Base-by-base conservation (phyloP, 2,329 filamentous ascomycete species). In the Fusarium fracticaudum region DNA sequence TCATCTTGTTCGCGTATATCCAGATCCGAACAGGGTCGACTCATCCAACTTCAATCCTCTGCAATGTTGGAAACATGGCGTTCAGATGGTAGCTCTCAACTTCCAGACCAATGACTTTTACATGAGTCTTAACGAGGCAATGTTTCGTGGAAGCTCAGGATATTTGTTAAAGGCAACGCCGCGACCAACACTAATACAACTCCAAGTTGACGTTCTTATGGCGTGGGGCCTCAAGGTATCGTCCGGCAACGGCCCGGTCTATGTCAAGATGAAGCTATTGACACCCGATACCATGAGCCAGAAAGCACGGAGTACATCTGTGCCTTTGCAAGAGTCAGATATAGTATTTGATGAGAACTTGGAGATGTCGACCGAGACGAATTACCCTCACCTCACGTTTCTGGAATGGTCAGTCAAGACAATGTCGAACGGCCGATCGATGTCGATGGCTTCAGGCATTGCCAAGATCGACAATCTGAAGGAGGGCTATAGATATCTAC, bases 81-180 rank as follows among this genome's bases (percentile, higher is more conserved):
- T 64, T 18, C 71, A 73, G 31, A 73, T 73, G 71, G 58, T 44
- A 3, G 71, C 71, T 4, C n/a, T 74, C 20, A 73, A 73, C 8
- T 74, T 67, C 2, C 71, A 73, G 22, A 73, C 71, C 2, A 29
- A 37, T 4, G 71, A 68, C 11, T 31, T 45, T 3, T 57, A 62
- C 5, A 71, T 58, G 58, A 50, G 24, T 5, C 9, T 73, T 9
- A 74, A 73, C 1, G 12, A 41, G 3, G 71, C 71, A 4, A 51
- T 74, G 58, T 73, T 73, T 12, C 8, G 59, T 4, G 62, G 61
- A 11, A 71, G 61, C 1, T 45, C 12, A 3, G 71, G 71, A 3
- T 73, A 73, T 31, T 44, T 71, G 4, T 12, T 60, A 4, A 73
- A 63, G 8, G 26, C 20, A 1, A n/a, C 35, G 2, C 26, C 66